Base-by-base conservation (phyloP, 1,284 basidiomycete genomes). In the Pseudozyma sp. region DNA sequence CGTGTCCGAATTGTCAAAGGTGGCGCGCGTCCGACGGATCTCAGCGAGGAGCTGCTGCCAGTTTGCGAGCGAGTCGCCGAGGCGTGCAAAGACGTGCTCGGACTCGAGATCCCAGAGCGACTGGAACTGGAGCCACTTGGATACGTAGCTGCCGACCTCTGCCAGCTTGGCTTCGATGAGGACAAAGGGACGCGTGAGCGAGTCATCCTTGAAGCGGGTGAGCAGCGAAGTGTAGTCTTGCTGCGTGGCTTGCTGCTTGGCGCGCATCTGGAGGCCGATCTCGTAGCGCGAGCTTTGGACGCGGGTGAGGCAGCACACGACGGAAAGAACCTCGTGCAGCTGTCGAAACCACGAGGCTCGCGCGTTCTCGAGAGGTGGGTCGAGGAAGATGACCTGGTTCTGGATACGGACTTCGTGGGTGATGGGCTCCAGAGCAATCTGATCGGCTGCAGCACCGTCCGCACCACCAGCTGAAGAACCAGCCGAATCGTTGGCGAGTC, bases 121-220 rank as follows among this genome's bases (percentile, higher is more conserved):
- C 85, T 99, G 97, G 89, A 99, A 99, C 83, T 96, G 94, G 0
- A 98, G 89, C 96, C 97, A 99, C 86, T 97, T 97, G 72, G 88
- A 92, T 53, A 98, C 94, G 84, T 99, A 99, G 45, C 91, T 90
- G 76, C 89, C 91, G 55, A 99, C 89, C 69, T 93, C 90, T 64
- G 91, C 90, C 8, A 97, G 90, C 85, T 97, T 97, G 79, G 86
- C 87, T 85, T 98, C 94, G 80, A 99, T 91, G 16, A 97, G 88
- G 0, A 89, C 86, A 81, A 99, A 94, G 0, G 96, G 94, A 44
- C 90, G 89, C 77, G 91, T 89, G 7, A 99, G 89, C 0, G 90
- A 91, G 49, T 89, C 87, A 48, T 89, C 87, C 31, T 89, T 85
- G 85, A 97, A 90, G 58, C 88, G 89, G 2, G 91, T 92, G 43